Evolutionary conservation across 257 asterid genomes (phyloP).

Genomic region (Plantago major): DNA sequence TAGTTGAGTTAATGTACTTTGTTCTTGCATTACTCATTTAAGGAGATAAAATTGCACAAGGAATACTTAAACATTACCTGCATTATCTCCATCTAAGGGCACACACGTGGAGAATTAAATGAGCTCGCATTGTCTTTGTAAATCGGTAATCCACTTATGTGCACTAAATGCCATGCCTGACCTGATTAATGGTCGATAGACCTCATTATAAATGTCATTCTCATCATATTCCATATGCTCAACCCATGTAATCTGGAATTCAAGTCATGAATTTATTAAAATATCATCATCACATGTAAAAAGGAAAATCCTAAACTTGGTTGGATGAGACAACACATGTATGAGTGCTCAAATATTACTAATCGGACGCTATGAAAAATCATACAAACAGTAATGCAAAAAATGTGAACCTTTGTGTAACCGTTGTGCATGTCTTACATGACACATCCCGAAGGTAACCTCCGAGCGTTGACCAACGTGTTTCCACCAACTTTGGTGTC

Average conservation of each 20-base stretch:
- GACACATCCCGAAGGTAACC: constrained; percentile 62
- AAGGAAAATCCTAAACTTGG: too few species aligned
- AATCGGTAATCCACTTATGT: constrained; percentile 78
- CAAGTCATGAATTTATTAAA: not conserved
- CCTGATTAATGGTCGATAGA: constrained; percentile 54
- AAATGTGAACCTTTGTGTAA: constrained; percentile 41
- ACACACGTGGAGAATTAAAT: too few species aligned
- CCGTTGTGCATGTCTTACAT: constrained; percentile 68
- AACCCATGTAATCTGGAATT: constrained; percentile 77
- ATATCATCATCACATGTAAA: not conserved
- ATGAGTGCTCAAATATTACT: not conserved
- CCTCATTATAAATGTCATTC: constrained; percentile 47
- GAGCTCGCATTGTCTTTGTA: constrained; percentile 84
- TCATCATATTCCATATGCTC: constrained; percentile 94
- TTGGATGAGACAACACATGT: constrained; percentile 22
- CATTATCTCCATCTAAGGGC: too few species aligned
- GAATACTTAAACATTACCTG: constrained; percentile 11
- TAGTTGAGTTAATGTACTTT: too few species aligned
- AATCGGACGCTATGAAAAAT: not conserved
- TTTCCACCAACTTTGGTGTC: constrained; percentile 32
- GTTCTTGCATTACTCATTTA: too few species aligned
- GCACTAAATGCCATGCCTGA: constrained; percentile 94
- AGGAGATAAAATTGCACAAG: not conserved
- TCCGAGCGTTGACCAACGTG: constrained; percentile 30
- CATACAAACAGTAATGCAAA: not conserved